Percentiles rank a stretch among this genome's conserved stretches.
phyloP scores from a whole-genome alignment of 139 green algal genomes.

The Pseudopediastrum boryanum region DNA sequence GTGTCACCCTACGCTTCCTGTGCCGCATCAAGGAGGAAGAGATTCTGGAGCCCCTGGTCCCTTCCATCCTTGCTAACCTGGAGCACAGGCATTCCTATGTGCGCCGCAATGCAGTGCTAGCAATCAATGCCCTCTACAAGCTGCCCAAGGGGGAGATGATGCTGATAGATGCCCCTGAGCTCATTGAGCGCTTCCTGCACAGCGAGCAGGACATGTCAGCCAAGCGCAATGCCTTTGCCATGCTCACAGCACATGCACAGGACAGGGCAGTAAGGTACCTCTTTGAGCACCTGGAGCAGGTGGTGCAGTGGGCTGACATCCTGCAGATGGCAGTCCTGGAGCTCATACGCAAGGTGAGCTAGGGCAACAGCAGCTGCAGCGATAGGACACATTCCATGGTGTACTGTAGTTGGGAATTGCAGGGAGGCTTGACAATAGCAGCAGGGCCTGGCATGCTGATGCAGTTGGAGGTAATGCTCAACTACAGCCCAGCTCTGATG shows the following conservation, averaged over 20 bases:
- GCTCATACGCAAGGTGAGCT: conserved; percentile 90
- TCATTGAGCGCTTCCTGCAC: conserved; percentile 88
- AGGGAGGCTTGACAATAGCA: too few relatives aligned
- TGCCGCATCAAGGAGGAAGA: conserved; percentile 96
- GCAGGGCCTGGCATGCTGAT: too few relatives aligned
- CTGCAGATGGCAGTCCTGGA: conserved; percentile 97
- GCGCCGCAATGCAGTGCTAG: conserved; percentile 94
- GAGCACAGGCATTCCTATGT: conserved; percentile 98
- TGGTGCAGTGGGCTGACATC: conserved; percentile 92
- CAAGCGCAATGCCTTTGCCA: conserved; percentile 93
- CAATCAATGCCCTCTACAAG: conserved; percentile 91
- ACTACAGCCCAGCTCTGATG: too few relatives aligned
- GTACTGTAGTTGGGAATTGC: too few relatives aligned
- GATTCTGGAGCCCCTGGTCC: conserved; percentile 97
- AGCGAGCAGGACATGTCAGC: conserved; percentile 84
- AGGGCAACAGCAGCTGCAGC: background rate
- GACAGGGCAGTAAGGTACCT: conserved; percentile 91
- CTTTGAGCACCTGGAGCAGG: conserved; percentile 84
- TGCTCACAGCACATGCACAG: conserved; percentile 81
- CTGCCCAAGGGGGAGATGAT: conserved; percentile 95
- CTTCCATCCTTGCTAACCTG: conserved; percentile 91
- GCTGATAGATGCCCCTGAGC: conserved; percentile 90
- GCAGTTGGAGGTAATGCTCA: too few relatives aligned
- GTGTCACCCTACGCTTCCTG: conserved; percentile 95
- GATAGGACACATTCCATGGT: too few relatives aligned